A percentile compares a stretch with the other conserved stretches of the same genome.
phyloP scores from a whole-genome alignment of 257 asterid species.

The Osmanthus fragrans region DNA sequence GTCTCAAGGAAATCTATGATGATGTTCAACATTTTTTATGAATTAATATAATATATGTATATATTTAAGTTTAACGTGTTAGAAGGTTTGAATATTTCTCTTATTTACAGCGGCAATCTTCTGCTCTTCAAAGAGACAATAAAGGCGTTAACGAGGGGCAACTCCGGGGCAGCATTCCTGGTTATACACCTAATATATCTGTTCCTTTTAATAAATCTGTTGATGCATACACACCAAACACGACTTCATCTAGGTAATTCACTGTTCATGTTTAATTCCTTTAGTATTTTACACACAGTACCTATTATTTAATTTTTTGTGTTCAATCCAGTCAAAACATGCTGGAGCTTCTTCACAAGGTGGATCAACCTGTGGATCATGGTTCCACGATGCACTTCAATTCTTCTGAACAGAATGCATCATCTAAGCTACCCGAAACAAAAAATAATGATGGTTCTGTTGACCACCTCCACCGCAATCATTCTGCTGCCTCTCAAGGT shows the following conservation, averaged over 20 bases:
- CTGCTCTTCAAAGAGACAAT: constrained; percentile 46
- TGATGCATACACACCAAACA: constrained; percentile 42
- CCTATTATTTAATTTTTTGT: constrained; percentile 14
- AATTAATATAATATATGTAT: background rate
- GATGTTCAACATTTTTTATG: constrained; percentile 47
- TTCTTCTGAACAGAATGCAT: constrained; percentile 44
- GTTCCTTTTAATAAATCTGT: constrained; percentile 41
- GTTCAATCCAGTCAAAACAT: constrained; percentile 68
- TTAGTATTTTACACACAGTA: background rate
- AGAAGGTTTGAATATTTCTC: constrained; percentile 15
- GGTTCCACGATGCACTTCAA: constrained; percentile 38
- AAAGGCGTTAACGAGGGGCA: constrained; percentile 43
- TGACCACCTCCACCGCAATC: constrained; percentile 52
- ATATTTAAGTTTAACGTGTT: constrained; percentile 10
- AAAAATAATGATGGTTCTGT: constrained; percentile 53
- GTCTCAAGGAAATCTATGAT: constrained; percentile 36
- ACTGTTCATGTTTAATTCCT: constrained; percentile 12
- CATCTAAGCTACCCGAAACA: constrained; percentile 51
- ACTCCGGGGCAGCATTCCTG: constrained; percentile 42
- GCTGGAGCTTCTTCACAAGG: constrained; percentile 93
- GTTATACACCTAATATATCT: constrained; percentile 37
- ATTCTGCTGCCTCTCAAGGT: constrained; percentile 70
- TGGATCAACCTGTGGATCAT: constrained; percentile 67
- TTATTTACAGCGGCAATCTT: constrained; percentile 54
- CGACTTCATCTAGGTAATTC: constrained; percentile 55